Evolutionary conservation across 352 stramenopile species (phyloP), one percentile per base, ranked within the genome.

Genomic region (Phytophthora palmivora): DNA sequence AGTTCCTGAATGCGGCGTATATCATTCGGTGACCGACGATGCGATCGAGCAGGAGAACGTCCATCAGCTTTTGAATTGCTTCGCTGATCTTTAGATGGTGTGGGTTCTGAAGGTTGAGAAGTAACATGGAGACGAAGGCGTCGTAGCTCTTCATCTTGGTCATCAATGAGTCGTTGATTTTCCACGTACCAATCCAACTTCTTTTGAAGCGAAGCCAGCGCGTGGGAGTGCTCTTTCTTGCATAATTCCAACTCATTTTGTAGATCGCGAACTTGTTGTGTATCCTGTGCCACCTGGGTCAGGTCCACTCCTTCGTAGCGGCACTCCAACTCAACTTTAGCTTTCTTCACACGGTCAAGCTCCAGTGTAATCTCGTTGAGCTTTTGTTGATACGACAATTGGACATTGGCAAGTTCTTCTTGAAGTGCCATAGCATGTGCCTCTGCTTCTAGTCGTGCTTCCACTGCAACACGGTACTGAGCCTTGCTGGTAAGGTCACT

Each of bases 131-230:
- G 44, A 34, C 67, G 67, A 14, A 92, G 59, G 6, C 59, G 58
- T 22, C 51, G 59, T n/a, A 92, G 28, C 19, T 85, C 69, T 9
- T 85, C 82, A 36, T 95, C 85, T 55, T 95, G 85, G 8, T 85
- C 83, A 26, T 95, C 85, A 2, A 94, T 50, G n/a, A 94, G 45
- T 4, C 82, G 61, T 52, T 95, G 87, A 49, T 95, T 95, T 37
- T 83, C 74, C 12, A 94, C 80, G 34, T 95, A 95, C 87, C 87
- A 95, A 36, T 93, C 84, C 12, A 95, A 46, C 26, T 94, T 95
- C 53, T 91, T 87, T 46, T 95, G 83, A 15, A 95, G 56, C 19
- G 61, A 61, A n/a, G 18, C 41, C 7, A 92, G 37, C 15, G 74
- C 63, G 58, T 78, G 80, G 0, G 76, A 45, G 22, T 82, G 72